phyloP scores from a whole-genome alignment of 352 stramenopile species.

The Plasmopara viticola region DNA sequence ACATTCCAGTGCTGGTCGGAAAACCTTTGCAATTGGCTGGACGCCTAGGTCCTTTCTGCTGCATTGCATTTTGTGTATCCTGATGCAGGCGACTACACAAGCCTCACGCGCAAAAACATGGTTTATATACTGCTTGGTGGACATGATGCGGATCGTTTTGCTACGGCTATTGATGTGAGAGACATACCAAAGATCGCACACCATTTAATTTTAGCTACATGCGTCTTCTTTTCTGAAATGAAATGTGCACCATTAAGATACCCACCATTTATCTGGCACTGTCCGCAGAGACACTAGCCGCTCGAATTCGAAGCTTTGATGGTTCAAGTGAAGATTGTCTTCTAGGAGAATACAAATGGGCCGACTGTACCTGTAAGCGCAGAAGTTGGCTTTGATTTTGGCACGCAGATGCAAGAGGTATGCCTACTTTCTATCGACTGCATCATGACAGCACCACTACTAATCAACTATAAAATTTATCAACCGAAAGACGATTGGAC shows the following conservation, averaged over 20 bases:
- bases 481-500: constrained; percentile 8
- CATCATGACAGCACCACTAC: constrained; percentile 5
- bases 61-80: constrained; percentile 10
- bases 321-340: constrained; percentile 8
- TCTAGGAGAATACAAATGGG: constrained; percentile 11
- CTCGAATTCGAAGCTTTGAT: constrained; percentile 3
- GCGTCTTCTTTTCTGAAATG: background rate
- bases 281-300: background rate
- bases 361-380: constrained; percentile 9
- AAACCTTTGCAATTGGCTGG: constrained; percentile 9
- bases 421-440: background rate
- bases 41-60: constrained; percentile 5
- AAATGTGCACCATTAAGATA: constrained; percentile 1
- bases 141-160: constrained; percentile 7
- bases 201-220: constrained; percentile 2
- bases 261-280: background rate
- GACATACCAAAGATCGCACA: constrained; percentile 17
- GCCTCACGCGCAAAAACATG: constrained; percentile 6
- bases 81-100: constrained; percentile 6
- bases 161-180: constrained; percentile 1
- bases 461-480: constrained; percentile 11
- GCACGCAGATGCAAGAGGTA: background rate
- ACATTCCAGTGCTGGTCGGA: background rate
- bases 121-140: constrained; percentile 13
- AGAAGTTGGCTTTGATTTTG: constrained; percentile 5